phyloP scores from a whole-genome alignment of 2,329 filamentous ascomycete genomes.

The Beauveria varroae region DNA sequence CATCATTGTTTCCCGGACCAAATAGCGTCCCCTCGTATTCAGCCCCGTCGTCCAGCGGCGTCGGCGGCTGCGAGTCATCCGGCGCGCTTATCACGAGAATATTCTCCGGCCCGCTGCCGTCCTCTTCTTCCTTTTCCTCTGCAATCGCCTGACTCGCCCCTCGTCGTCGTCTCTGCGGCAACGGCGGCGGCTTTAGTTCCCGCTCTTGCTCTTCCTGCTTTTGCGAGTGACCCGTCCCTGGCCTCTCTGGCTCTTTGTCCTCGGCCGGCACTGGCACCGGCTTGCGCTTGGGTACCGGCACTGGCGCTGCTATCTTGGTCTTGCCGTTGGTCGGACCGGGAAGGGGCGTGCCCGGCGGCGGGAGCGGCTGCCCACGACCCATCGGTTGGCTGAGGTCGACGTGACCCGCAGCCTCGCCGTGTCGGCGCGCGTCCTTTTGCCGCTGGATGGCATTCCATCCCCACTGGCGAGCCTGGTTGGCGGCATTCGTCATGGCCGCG shows the following conservation, averaged over 20 bases:
- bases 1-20: neutral
- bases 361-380: constrained; percentile 73
- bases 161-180: constrained; percentile 39
- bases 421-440: constrained; percentile 35
- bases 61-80: constrained; percentile 51
- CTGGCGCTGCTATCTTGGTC: constrained; percentile 49
- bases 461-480: constrained; percentile 50
- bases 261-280: constrained; percentile 21
- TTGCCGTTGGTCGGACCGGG: constrained; percentile 56
- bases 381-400: constrained; percentile 59
- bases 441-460: constrained; percentile 49
- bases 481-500: constrained; percentile 48
- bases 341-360: constrained; percentile 71
- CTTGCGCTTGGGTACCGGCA: constrained; percentile 57
- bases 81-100: constrained; percentile 60
- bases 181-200: constrained; percentile 30
- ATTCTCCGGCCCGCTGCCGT: constrained; percentile 32
- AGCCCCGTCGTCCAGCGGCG: constrained; percentile 30
- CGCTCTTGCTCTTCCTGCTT: constrained; percentile 22
- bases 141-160: constrained; percentile 26
- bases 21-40: neutral
- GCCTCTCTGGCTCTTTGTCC: neutral
- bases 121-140: constrained; percentile 25
- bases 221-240: constrained; percentile 13
- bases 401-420: constrained; percentile 21